A percentile compares a stretch with the other conserved stretches of the same genome.
phyloP scores from a whole-genome alignment of 2,329 filamentous ascomycete species.

The Monosporascus sp. region DNA sequence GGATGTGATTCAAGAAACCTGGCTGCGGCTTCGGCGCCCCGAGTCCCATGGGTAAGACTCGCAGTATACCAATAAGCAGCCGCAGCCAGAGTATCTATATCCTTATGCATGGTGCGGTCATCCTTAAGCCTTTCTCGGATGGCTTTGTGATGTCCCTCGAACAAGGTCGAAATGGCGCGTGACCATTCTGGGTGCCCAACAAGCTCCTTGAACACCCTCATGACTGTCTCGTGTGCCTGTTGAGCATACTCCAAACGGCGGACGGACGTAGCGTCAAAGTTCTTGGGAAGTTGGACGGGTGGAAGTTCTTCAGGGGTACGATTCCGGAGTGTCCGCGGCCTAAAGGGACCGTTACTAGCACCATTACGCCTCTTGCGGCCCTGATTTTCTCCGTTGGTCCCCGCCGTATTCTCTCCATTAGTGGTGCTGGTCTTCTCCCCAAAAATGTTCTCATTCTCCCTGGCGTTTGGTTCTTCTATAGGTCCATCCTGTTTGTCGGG shows the following conservation, averaged over 20 bases:
- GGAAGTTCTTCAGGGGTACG: constrained; percentile 38
- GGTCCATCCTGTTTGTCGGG: constrained; percentile 11
- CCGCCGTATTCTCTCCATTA: neutral
- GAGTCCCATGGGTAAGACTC: neutral
- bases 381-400: constrained; percentile 14
- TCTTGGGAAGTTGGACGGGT: constrained; percentile 48
- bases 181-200: neutral
- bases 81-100: constrained; percentile 6
- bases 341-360: constrained; percentile 10
- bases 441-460: constrained; percentile 14
- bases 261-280: constrained; percentile 51
- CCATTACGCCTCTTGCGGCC: constrained; percentile 16
- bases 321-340: constrained; percentile 16
- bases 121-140: neutral
- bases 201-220: constrained; percentile 10
- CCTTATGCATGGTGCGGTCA: constrained; percentile 1
- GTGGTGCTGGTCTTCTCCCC: constrained; percentile 10
- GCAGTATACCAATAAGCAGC: constrained; percentile 8
- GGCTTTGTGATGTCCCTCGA: neutral
- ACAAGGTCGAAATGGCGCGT: neutral
- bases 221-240: constrained; percentile 4
- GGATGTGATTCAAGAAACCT: constrained; percentile 2
- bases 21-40: constrained; percentile 4
- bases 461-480: constrained; percentile 3
- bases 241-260: constrained; percentile 28